Evolutionary conservation across 768 basidiomycete species (phyloP), one percentile per base, ranked within the genome.

Genomic region (Xerocomellus intermedius): DNA sequence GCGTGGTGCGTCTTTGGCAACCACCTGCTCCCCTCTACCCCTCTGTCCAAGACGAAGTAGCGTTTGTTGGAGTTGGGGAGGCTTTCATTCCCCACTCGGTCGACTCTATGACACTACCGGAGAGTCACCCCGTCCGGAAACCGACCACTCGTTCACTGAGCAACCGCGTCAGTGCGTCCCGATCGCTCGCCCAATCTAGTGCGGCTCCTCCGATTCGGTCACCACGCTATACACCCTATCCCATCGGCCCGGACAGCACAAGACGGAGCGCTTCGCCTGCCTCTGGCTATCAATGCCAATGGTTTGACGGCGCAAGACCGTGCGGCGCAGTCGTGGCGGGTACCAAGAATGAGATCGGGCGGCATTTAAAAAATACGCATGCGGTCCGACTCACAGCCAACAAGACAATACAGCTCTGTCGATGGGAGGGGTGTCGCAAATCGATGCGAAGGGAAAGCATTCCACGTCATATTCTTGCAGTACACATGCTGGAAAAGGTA

Each of bases 391-490:
- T 49, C 30, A 57, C 30, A 7, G 52, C 49, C 3, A 42, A 71
- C 42, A 59, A 53, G 52, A 24, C 47, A 12, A 2, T 0, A 2
- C 49, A 48, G 26, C 1, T 9, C 12, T 71, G 68, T 44, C 35
- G 9, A 2, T 69, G 68, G 69, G 47, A 42, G 2, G 13, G 0
- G 0, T 69, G 69, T 16, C 4, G 14, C n/a, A 65, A 41, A 13
- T 12, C 14, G 35, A 68, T 69, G 68, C 59, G 46, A 0, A 57
- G 43, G 48, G 68, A 71, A 19, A 71, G 68, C 48, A 59, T 69
- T 2, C 4, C 59, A 0, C 68, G 69, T 0, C 68, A 71, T 10
- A 35, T 69, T 16, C 54, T 68, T 9, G 39, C 63, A 0, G 58
- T 71, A 1, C 69, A 69, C 17, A 33, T 67, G 43, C 39, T 33